phyloP scores from a whole-genome alignment of 164 flowering plant species.

The Berberis vulgaris region DNA sequence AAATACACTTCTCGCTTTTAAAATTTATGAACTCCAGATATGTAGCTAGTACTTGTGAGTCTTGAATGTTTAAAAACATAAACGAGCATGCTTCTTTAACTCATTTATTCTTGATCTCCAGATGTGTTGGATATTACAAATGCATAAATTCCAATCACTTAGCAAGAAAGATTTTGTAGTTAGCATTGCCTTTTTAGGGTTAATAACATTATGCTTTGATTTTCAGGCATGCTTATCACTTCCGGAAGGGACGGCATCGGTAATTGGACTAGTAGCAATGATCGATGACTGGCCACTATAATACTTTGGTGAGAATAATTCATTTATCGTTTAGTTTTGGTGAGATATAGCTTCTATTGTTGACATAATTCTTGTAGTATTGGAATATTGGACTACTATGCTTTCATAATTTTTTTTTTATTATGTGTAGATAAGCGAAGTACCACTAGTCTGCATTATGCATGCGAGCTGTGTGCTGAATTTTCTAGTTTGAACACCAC shows the following conservation, averaged over 20 bases:
- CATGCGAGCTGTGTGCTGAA: too few species aligned
- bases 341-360: neutral
- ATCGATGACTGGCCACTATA: slow-evolving; percentile 83
- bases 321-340: neutral
- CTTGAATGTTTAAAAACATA: too few species aligned
- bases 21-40: too few species aligned
- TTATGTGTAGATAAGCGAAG: too few species aligned
- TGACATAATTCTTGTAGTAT: neutral
- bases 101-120: neutral
- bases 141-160: neutral
- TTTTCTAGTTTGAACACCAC: too few species aligned
- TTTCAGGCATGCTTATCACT: slow-evolving; percentile 92
- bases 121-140: neutral
- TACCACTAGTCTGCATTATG: too few species aligned
- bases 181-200: neutral
- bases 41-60: too few species aligned
- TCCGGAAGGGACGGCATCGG: slow-evolving; percentile 93
- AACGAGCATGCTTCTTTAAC: too few species aligned
- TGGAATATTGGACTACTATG: neutral
- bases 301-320: slow-evolving; percentile 51
- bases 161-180: neutral
- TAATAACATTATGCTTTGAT: neutral
- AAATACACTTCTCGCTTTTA: too few species aligned
- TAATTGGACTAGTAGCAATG: slow-evolving; percentile 86
- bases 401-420: too few species aligned